Conservation (phyloP, 768 basidiomycete species). For the Termitomyces sp. region DNA sequence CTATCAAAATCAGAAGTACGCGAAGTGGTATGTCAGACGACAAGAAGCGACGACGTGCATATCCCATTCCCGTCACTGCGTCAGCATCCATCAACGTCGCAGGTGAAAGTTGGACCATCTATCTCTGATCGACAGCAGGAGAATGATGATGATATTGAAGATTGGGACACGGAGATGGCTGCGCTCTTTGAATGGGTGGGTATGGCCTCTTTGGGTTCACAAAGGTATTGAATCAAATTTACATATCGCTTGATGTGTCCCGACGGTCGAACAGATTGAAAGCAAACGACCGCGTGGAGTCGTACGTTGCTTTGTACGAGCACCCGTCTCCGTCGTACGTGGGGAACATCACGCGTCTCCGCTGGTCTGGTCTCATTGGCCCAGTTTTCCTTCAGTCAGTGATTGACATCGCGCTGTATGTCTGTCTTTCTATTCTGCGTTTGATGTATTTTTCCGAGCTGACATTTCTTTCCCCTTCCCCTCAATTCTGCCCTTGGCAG, state of each 20-base stretch:
- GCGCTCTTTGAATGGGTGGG: slow-evolving; percentile 72
- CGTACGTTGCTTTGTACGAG: slow-evolving; percentile 66
- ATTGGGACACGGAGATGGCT: slow-evolving; percentile 43
- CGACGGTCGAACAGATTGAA: too few relatives aligned
- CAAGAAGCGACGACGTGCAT: slow-evolving; percentile 29
- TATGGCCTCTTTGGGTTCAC: slow-evolving; percentile 62
- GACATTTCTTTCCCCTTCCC: not conserved
- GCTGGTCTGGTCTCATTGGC: slow-evolving; percentile 59
- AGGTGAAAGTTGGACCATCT: not conserved
- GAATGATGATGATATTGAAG: slow-evolving; percentile 38
- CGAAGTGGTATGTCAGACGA: slow-evolving; percentile 21
- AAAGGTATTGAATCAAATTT: slow-evolving; percentile 39
- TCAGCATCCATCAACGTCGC: slow-evolving; percentile 19
- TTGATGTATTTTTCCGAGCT: not conserved
- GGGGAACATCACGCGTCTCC: slow-evolving; percentile 47
- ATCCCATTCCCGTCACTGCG: slow-evolving; percentile 36
- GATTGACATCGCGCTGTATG: slow-evolving; percentile 41
- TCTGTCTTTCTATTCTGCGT: not conserved
- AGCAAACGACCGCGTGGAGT: slow-evolving; percentile 62
- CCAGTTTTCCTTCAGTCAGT: slow-evolving; percentile 50
- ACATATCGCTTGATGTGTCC: too few relatives aligned
- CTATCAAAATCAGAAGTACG: slow-evolving; percentile 13
- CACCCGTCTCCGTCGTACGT: slow-evolving; percentile 41
- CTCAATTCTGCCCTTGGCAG: slow-evolving; percentile 2
- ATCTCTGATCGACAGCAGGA: slow-evolving; percentile 1